Evolutionary conservation across 2,329 filamentous ascomycete genomes (phyloP).

Genomic region (Sclerotiophoma versabilis): DNA sequence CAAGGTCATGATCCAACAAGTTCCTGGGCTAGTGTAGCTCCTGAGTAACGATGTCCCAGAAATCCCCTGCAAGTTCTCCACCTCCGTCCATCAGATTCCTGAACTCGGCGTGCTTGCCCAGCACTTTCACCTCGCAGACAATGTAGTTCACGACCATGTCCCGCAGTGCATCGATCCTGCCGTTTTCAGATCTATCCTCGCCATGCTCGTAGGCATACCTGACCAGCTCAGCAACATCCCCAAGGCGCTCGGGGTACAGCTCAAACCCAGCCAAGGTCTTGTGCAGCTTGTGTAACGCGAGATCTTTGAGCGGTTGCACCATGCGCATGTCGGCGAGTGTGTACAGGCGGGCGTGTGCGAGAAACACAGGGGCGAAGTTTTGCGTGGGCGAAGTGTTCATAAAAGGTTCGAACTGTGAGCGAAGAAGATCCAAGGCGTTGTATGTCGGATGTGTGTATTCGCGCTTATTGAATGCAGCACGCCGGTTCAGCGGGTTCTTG

Average conservation of each 20-base stretch:
- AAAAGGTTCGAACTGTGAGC: not conserved
- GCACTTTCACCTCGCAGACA: constrained; percentile 25
- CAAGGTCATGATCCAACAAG: not conserved
- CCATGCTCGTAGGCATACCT: constrained; percentile 34
- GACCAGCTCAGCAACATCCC: constrained; percentile 34
- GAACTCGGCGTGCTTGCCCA: constrained; percentile 30
- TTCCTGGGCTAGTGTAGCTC: not conserved
- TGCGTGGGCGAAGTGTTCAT: constrained; percentile 13
- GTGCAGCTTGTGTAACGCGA: constrained; percentile 40
- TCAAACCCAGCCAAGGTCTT: constrained; percentile 33
- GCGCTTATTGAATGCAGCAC: not conserved
- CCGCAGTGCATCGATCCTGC: constrained; percentile 28
- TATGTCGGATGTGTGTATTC: not conserved
- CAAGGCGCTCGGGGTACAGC: constrained; percentile 27
- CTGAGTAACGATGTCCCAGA: constrained; percentile 19
- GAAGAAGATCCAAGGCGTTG: not conserved
- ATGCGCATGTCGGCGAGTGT: constrained; percentile 33
- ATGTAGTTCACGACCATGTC: constrained; percentile 35
- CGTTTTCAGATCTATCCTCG: constrained; percentile 15
- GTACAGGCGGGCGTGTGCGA: constrained; percentile 43
- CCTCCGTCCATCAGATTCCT: constrained; percentile 28
- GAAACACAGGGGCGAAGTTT: constrained; percentile 32
- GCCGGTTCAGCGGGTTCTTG: not conserved
- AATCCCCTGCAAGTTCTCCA: constrained; percentile 37
- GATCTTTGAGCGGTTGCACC: constrained; percentile 29